These are phyloP conservation scores for Lasiodiplodia sp. DNA, from an alignment of 2,329 filamentous ascomycete genomes.

Conservation along the genomic window DNA sequence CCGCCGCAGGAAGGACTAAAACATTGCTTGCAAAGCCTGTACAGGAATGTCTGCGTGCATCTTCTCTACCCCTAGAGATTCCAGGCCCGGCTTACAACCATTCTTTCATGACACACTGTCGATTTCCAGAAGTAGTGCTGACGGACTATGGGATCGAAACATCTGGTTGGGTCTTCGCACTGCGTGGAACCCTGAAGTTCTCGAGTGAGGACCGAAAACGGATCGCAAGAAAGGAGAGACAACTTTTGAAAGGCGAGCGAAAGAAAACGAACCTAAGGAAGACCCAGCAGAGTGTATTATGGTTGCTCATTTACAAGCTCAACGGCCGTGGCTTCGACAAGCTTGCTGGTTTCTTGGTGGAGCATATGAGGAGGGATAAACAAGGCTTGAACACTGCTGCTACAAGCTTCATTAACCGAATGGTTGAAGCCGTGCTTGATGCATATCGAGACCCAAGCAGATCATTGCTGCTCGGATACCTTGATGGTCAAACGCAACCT, in stretches of 20 bases:
- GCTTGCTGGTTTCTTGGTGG: slow-evolving; percentile 11
- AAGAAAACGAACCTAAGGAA: neutral
- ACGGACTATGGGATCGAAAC: neutral
- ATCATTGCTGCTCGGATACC: slow-evolving; percentile 30
- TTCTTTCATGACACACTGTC: slow-evolving; percentile 34
- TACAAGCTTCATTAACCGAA: slow-evolving; percentile 25
- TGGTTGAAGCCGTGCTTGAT: slow-evolving; percentile 31
- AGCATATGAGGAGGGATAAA: slow-evolving; percentile 6
- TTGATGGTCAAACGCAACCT: slow-evolving; percentile 20
- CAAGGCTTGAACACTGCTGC: slow-evolving; percentile 2
- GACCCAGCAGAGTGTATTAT: slow-evolving; percentile 4
- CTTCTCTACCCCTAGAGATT: slow-evolving; percentile 26
- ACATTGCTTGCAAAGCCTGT: slow-evolving; percentile 6
- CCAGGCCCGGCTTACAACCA: slow-evolving; percentile 29
- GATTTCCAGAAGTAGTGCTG: slow-evolving; percentile 25
- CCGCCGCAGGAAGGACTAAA: neutral
- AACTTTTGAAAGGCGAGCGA: neutral
- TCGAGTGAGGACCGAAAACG: neutral
- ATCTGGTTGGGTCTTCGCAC: slow-evolving; percentile 1
- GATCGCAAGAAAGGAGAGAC: slow-evolving; percentile 3
- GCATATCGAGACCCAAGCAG: slow-evolving; percentile 29
- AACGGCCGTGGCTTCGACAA: slow-evolving; percentile 6
- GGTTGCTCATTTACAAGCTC: slow-evolving; percentile 10
- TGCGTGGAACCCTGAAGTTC: slow-evolving; percentile 6
- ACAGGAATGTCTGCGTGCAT: slow-evolving; percentile 21